phyloP scores from a whole-genome alignment of 1,139 yeast species.

The Blastobotrys proliferans region DNA sequence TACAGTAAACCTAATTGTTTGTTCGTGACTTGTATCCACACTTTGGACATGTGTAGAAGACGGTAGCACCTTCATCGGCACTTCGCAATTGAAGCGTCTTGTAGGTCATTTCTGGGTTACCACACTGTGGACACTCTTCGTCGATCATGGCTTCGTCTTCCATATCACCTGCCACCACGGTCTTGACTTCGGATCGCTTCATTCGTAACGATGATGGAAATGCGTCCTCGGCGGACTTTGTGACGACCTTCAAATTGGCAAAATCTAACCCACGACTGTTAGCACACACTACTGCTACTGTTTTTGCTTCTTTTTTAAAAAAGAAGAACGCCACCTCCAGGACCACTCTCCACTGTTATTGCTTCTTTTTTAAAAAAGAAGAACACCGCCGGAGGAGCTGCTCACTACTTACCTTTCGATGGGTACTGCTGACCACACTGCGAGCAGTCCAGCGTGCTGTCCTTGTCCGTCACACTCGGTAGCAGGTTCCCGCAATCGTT shows the following conservation, averaged over 20 bases:
- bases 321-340: background rate
- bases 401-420: conserved; percentile 32
- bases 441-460: conserved; percentile 50
- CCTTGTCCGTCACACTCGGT: conserved; percentile 55
- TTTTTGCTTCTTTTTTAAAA: background rate
- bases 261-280: conserved; percentile 39
- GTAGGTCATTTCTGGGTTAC: conserved; percentile 95
- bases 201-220: conserved; percentile 81
- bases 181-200: conserved; percentile 86
- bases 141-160: conserved; percentile 95
- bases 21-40: conserved; percentile 95
- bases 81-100: conserved; percentile 94
- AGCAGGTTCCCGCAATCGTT: conserved; percentile 88
- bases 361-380: background rate
- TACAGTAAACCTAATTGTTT: conserved; percentile 50
- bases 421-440: conserved; percentile 62
- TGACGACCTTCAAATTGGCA: conserved; percentile 77
- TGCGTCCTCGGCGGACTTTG: conserved; percentile 83
- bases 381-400: background rate
- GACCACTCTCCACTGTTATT: background rate
- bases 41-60: conserved; percentile 84
- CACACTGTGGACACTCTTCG: conserved; percentile 97
- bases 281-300: conserved; percentile 1
- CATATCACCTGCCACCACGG: conserved; percentile 63
- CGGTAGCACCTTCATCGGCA: conserved; percentile 88